Evolutionary conservation across 2,329 filamentous ascomycete species (phyloP).

Genomic region (Ceratocystis eucalypticola): DNA sequence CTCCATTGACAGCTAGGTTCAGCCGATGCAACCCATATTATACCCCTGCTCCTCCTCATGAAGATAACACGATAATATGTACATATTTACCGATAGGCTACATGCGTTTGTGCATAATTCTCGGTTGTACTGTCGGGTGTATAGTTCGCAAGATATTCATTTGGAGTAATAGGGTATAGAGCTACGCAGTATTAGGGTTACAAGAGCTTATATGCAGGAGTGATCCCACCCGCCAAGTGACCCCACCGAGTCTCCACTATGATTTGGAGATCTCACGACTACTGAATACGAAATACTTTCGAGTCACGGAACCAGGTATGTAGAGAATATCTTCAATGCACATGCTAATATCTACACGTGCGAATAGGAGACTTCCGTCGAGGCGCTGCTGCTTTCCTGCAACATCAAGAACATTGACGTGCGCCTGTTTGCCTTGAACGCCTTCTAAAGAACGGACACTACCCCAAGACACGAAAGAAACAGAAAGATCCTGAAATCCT

Average conservation of each 20-base stretch:
- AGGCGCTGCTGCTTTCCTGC: neutral
- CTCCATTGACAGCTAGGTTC: neutral
- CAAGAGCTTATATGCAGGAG: neutral
- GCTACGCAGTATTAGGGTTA: neutral
- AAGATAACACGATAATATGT: too few species aligned
- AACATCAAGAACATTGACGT: neutral
- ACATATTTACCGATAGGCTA: too few species aligned
- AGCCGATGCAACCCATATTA: conserved; percentile 8
- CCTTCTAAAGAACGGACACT: conserved; percentile 9
- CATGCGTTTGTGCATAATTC: too few species aligned
- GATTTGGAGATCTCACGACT: neutral
- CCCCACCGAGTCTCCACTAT: too few species aligned
- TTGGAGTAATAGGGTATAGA: too few species aligned
- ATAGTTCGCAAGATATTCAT: too few species aligned
- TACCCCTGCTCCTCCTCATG: neutral
- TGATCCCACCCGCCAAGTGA: neutral
- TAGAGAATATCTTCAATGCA: neutral
- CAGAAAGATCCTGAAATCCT: neutral
- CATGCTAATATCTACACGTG: neutral
- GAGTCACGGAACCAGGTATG: too few species aligned
- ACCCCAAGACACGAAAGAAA: neutral
- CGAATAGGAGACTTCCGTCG: neutral
- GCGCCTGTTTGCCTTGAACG: conserved; percentile 3
- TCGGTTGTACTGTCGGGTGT: too few species aligned
- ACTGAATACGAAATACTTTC: neutral